Percentiles rank a stretch among this genome's conserved stretches.
These are phyloP conservation scores for Globisporangium takayamanum DNA, from an alignment of 352 stramenopile genomes.

Conservation along the genomic window DNA sequence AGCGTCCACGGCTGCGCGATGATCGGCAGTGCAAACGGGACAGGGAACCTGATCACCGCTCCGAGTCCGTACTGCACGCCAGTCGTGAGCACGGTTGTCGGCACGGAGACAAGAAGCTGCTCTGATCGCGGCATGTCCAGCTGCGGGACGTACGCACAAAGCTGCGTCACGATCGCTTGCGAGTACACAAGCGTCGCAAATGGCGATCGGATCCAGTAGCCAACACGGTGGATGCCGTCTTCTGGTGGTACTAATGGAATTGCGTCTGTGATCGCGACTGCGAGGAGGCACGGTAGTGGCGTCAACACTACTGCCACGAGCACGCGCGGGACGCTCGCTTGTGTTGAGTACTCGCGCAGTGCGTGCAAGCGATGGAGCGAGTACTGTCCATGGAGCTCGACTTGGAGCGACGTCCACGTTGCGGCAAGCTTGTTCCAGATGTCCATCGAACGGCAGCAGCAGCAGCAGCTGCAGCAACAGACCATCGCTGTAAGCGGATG, in stretches of 20 bases:
- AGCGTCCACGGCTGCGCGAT: conserved; percentile 1
- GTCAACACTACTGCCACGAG: background rate
- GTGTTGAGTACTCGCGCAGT: background rate
- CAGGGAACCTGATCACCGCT: conserved; percentile 24
- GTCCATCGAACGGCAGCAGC: too few species aligned
- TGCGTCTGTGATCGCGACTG: conserved; percentile 1
- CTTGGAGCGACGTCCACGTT: conserved; percentile 9
- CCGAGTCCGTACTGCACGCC: conserved; percentile 4
- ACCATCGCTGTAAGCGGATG: too few species aligned
- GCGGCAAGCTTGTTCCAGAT: too few species aligned
- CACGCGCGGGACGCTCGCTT: background rate
- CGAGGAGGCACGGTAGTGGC: conserved; percentile 1
- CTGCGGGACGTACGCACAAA: conserved; percentile 7
- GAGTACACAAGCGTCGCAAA: conserved; percentile 3
- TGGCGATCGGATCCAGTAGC: conserved; percentile 1
- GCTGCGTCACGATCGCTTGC: background rate
- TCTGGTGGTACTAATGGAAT: conserved; percentile 2
- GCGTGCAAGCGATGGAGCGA: conserved; percentile 7
- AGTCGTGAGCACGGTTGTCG: background rate
- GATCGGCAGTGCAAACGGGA: conserved; percentile 35
- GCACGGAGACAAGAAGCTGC: background rate
- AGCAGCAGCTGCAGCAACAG: too few species aligned
- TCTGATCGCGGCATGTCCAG: conserved; percentile 13
- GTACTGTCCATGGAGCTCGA: conserved; percentile 35
- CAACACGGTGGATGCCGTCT: background rate